Evolutionary conservation across 257 asterid species (phyloP), one percentile per base, ranked within the genome.

Genomic region (Scutellaria barbata): DNA sequence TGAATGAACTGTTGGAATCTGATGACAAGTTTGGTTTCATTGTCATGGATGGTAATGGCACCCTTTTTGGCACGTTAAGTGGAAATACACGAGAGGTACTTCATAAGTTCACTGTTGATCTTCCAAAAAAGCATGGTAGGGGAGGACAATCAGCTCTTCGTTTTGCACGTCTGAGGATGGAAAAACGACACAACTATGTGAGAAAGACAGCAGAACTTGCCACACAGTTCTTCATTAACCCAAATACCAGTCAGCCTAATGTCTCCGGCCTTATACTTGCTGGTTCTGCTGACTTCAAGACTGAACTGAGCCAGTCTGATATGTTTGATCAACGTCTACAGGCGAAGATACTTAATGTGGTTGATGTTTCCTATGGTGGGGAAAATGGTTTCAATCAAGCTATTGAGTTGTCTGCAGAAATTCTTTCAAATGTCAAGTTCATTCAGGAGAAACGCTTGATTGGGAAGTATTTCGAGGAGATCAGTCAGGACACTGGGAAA

Each of bases 81-180:
- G 82, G 82, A 12, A 79, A 79, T 69, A 74, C 79, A 9, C 17
- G 82, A 33, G 82, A 73, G 58, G 68, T 78, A 12, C 82, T 79
- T 66, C 82, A 74, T 35, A 74, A 79, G 51, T 79, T 79, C 61
- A 75, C 80, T 10, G 83, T 79, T 16, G 78, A 79, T 61, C 78
- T 79, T 60, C 83, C 81, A 2, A 79, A 79, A 52, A 79, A 75
- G 55, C 81, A 79, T n/a, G 81, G 78, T 10, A 71, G 73, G 43
- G 83, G 80, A 69, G 80, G 83, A 54, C 83, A 75, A 64, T 75
- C 80, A 59, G 75, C 83, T 22, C 74, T 79, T 54, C 80, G 80
- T 22, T 79, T 79, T 75, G 83, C 80, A 9, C 83, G 75, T 60
- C 78, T 75, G 48, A 59, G 83, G 61, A 79, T 74, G 83, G 83